Conservation (phyloP, 1,139 yeast genomes). For the Debaryomycetaceae sp. region DNA sequence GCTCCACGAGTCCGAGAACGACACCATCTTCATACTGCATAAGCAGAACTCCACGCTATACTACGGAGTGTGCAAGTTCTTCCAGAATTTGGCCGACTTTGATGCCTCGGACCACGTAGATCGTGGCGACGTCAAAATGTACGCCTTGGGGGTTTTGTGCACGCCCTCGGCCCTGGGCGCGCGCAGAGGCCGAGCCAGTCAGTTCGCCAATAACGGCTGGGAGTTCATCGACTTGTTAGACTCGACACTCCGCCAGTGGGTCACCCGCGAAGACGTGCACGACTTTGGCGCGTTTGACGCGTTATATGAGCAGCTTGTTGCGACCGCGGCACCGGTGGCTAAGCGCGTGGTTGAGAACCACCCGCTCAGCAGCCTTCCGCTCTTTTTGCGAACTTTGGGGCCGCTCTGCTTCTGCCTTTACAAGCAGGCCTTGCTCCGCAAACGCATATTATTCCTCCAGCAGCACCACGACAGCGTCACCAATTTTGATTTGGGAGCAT, state of each 20-base stretch:
- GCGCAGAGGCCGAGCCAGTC: no score
- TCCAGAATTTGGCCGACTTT: constrained; percentile 19
- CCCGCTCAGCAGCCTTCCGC: constrained; percentile 45
- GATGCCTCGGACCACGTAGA: constrained; percentile 19
- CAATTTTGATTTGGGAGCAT: constrained; percentile 21
- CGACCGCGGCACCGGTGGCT: background rate
- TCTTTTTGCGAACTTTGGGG: constrained; percentile 53
- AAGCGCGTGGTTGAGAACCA: constrained; percentile 30
- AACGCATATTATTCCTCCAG: constrained; percentile 53
- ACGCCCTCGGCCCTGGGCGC: no score
- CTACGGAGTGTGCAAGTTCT: constrained; percentile 36
- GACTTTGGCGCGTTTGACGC: constrained; percentile 19
- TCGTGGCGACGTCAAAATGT: constrained; percentile 58
- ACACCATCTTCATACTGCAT: constrained; percentile 38
- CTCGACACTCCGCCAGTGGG: constrained; percentile 33
- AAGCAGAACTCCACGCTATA: constrained; percentile 21
- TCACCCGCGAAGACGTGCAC: constrained; percentile 18
- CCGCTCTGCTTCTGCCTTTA: constrained; percentile 70
- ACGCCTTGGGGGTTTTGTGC: constrained; percentile 59
- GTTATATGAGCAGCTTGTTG: constrained; percentile 10
- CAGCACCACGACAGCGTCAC: constrained; percentile 29
- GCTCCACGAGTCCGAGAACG: constrained; percentile 57
- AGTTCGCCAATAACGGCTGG: constrained; percentile 50
- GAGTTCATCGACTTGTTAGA: constrained; percentile 50
- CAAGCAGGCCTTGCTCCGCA: constrained; percentile 62